phyloP scores from a whole-genome alignment of 176 grass and related monocot genomes.

The Aegilops speltoides region DNA sequence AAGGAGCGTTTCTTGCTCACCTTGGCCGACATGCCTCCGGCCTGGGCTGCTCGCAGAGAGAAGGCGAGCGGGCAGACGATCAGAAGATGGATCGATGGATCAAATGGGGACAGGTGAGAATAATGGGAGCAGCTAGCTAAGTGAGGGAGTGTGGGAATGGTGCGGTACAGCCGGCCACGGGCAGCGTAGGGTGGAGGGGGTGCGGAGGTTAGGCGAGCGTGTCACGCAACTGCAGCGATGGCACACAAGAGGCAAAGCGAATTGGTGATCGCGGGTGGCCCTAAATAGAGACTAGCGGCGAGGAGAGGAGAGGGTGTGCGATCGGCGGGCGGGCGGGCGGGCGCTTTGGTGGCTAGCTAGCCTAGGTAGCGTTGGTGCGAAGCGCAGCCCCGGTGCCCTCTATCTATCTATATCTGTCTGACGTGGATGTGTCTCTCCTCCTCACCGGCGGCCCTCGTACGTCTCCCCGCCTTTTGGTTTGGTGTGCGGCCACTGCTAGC shows the following conservation, averaged over 20 bases:
- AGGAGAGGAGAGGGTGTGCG: background rate
- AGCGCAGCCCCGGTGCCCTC: background rate
- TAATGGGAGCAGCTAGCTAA: background rate
- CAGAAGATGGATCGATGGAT: background rate
- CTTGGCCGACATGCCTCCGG: conserved; percentile 37
- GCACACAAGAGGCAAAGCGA: background rate
- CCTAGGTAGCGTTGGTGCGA: conserved; percentile 15
- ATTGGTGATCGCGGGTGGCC: background rate
- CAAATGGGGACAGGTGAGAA: background rate
- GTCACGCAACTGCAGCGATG: conserved; percentile 1
- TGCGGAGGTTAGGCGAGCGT: background rate
- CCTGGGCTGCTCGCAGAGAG: background rate
- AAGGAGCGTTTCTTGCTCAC: background rate
- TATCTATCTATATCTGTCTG: background rate
- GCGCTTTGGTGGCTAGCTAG: background rate
- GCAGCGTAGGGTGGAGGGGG: background rate
- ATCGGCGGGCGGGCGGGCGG: background rate
- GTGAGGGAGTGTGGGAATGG: background rate
- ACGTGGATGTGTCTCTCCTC: background rate
- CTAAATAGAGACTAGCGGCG: conserved; percentile 25
- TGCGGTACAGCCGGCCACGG: background rate
- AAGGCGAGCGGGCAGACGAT: background rate
- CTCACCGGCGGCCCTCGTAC: background rate
- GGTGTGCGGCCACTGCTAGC: background rate
- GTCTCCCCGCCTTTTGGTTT: background rate